A percentile compares a stretch with the other conserved stretches of the same genome.
phyloP scores from a whole-genome alignment of 208 protist species.

The Trypanosoma scelopori region DNA sequence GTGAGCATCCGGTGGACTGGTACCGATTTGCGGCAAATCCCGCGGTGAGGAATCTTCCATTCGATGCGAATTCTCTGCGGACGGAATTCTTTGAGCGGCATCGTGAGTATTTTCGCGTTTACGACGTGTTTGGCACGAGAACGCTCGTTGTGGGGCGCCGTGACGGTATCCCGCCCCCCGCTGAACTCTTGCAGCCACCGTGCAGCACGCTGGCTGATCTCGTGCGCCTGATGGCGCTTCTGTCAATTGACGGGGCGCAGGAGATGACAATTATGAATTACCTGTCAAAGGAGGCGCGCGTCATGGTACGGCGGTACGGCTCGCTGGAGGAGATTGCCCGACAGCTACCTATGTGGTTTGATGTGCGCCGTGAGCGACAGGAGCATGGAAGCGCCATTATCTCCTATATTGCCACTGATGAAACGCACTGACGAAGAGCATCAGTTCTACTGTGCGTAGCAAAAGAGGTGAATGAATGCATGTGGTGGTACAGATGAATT shows the following conservation, averaged over 20 bases:
- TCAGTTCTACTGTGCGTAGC: too few species aligned
- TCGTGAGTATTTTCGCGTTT: constrained; percentile 27
- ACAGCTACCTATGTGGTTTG: constrained; percentile 86
- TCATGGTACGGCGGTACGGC: constrained; percentile 48
- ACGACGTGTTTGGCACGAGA: constrained; percentile 22
- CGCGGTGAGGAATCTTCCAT: constrained; percentile 22
- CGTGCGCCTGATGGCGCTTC: constrained; percentile 70
- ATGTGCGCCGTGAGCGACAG: constrained; percentile 44
- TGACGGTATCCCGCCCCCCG: constrained; percentile 25
- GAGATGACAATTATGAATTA: constrained; percentile 44
- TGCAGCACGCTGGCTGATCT: constrained; percentile 41
- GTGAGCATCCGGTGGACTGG: constrained; percentile 31
- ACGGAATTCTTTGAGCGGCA: constrained; percentile 37
- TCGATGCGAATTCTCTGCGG: constrained; percentile 32
- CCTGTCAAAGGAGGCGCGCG: constrained; percentile 45
- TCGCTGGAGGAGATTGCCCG: constrained; percentile 44
- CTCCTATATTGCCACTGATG: constrained; percentile 69
- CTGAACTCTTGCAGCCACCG: constrained; percentile 39
- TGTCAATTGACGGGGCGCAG: constrained; percentile 42
- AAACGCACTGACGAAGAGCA: constrained; percentile 1
- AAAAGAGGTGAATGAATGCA: constrained; percentile 12
- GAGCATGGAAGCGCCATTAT: constrained; percentile 56
- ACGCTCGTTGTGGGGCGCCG: constrained; percentile 39
- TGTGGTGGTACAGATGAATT: not conserved
- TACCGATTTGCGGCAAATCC: constrained; percentile 17